Evolutionary conservation across 352 stramenopile genomes (phyloP).

Genomic region (Globisporangium yorkense): DNA sequence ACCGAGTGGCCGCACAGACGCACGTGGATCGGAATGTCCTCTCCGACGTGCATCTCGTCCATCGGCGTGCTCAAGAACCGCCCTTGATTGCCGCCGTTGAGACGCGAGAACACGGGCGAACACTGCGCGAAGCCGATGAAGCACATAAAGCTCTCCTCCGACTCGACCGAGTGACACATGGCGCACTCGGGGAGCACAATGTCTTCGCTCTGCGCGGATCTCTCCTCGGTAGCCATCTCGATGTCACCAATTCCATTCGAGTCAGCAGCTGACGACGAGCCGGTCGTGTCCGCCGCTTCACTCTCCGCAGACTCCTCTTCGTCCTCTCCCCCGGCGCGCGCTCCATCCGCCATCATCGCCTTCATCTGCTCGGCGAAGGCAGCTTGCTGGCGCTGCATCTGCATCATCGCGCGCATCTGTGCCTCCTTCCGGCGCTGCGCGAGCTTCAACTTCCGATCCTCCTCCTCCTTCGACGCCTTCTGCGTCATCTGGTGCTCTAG

Average conservation of each 20-base stretch:
- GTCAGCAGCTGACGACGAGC: slow-evolving; percentile 12
- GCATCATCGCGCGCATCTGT: slow-evolving; percentile 64
- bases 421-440: slow-evolving; percentile 59
- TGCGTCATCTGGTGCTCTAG: slow-evolving; percentile 55
- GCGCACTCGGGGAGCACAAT: slow-evolving; percentile 54
- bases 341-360: slow-evolving; percentile 40
- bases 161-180: slow-evolving; percentile 82
- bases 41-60: slow-evolving; percentile 82
- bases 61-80: slow-evolving; percentile 67
- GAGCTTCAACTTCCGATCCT: slow-evolving; percentile 56
- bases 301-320: slow-evolving; percentile 24
- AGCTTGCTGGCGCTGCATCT: slow-evolving; percentile 79
- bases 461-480: slow-evolving; percentile 58
- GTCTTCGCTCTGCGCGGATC: slow-evolving; percentile 11
- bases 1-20: slow-evolving; percentile 93
- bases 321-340: slow-evolving; percentile 33
- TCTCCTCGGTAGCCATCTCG: slow-evolving; percentile 33
- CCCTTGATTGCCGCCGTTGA: slow-evolving; percentile 52
- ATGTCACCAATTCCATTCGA: slow-evolving; percentile 25
- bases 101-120: slow-evolving; percentile 60
- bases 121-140: slow-evolving; percentile 84
- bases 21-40: slow-evolving; percentile 78
- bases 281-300: not conserved
- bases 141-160: slow-evolving; percentile 80
- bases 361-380: slow-evolving; percentile 79